Percentiles rank a stretch among this genome's conserved stretches.
Evolutionary conservation across 768 basidiomycete genomes (phyloP).

Genomic region (Leccinum arenicola): DNA sequence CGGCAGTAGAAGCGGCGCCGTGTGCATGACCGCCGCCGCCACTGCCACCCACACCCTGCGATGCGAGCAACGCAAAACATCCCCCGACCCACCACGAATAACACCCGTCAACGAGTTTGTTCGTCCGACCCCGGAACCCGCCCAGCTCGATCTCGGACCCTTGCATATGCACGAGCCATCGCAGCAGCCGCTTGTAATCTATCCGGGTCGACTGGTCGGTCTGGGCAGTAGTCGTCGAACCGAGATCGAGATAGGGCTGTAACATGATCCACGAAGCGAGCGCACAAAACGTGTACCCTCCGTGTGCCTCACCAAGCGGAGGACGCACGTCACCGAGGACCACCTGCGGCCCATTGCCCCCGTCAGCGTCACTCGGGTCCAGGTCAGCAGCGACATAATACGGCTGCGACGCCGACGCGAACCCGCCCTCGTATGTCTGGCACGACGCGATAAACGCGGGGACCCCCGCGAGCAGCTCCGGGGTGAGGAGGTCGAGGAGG

Average conservation of each 20-base stretch:
- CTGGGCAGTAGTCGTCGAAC: not conserved
- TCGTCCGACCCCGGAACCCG: conserved; percentile 90
- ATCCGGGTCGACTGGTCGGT: conserved; percentile 35
- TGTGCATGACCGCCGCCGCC: not conserved
- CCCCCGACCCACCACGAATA: conserved; percentile 99
- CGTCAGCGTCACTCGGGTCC: not conserved
- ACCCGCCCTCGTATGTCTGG: conserved; percentile 98
- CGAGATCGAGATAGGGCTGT: conserved; percentile 46
- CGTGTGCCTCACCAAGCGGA: conserved; percentile 92
- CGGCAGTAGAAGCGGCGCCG: not conserved
- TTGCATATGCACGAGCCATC: conserved; percentile 89
- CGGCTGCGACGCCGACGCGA: conserved; percentile 76
- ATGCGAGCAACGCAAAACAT: conserved; percentile 74
- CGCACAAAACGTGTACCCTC: conserved; percentile 95
- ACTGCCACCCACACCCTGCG: conserved; percentile 41
- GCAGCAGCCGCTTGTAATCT: conserved; percentile 56
- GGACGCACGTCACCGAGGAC: conserved; percentile 54
- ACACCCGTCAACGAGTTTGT: conserved; percentile 99
- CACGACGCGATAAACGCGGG: conserved; percentile 82
- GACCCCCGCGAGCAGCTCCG: conserved; percentile 76
- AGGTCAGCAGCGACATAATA: conserved; percentile 40
- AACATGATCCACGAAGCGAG: conserved; percentile 82
- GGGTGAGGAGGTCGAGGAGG: conserved; percentile 83
- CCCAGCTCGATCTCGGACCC: conserved; percentile 80
- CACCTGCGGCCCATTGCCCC: not conserved